Evolutionary conservation across 2,329 filamentous ascomycete species (phyloP).

Genomic region (Paecilomyces formosus): DNA sequence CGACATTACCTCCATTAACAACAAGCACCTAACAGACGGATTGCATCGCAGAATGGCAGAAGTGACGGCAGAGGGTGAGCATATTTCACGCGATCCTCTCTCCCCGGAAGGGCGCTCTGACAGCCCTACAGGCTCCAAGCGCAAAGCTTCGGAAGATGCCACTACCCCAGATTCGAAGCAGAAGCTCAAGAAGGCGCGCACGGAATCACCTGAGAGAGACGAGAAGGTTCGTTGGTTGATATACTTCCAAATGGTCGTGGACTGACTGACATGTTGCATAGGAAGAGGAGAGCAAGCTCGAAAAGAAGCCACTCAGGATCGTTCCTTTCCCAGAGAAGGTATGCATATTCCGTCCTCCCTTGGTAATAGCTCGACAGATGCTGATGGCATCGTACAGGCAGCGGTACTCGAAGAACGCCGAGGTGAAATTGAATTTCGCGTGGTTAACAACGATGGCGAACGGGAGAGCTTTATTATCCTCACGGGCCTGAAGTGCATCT

Average conservation of each 20-base stretch:
- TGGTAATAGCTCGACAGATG: constrained; percentile 1
- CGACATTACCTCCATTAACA: background rate
- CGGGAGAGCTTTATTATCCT: constrained; percentile 88
- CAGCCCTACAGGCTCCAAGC: constrained; percentile 29
- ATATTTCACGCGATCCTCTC: background rate
- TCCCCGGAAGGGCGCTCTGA: constrained; percentile 3
- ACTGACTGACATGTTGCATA: constrained; percentile 22
- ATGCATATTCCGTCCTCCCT: constrained; percentile 10
- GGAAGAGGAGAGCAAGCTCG: constrained; percentile 24
- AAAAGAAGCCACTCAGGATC: constrained; percentile 51
- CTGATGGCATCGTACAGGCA: constrained; percentile 46
- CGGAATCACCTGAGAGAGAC: constrained; percentile 36
- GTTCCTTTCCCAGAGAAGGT: constrained; percentile 90
- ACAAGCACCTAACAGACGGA: background rate
- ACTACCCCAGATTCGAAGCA: constrained; percentile 35
- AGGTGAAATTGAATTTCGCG: constrained; percentile 92
- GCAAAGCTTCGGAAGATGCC: constrained; percentile 44
- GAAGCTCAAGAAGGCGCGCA: constrained; percentile 43
- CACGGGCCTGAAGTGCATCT: constrained; percentile 93
- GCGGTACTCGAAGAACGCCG: constrained; percentile 89
- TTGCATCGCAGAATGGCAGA: constrained; percentile 15
- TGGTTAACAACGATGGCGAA: constrained; percentile 92
- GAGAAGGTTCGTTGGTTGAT: constrained; percentile 17
- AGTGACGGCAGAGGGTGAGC: constrained; percentile 26
- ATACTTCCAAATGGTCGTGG: background rate